Evolutionary conservation across 768 basidiomycete genomes (phyloP), one percentile per base, ranked within the genome.

Genomic region (Omphalotus guepiniiformis): DNA sequence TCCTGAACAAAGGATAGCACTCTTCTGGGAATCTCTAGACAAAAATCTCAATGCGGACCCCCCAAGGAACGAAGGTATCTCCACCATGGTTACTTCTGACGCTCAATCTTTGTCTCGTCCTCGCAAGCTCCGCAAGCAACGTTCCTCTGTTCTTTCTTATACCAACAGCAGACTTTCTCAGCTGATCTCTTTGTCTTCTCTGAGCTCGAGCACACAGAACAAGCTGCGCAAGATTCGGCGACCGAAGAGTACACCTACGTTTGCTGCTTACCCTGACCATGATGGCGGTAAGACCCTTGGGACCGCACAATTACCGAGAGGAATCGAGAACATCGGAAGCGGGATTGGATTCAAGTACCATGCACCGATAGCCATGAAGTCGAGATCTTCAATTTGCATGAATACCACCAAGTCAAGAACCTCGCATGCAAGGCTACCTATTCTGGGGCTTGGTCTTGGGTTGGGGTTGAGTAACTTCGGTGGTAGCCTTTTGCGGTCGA

Each of bases 341-440:
- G 76, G 81, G 19, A 80, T 79, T 40, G 77, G 76, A 5, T 80
- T 73, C 55, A 74, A 64, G 22, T 74, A 73, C 56, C 66, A 54
- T 26, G 43, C 66, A 4, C 68, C 68, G 1, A 41, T 49, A 22
- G 61, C 66, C 18, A 47, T 32, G 30, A 8, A n/a, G 16, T 42
- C 41, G 32, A 42, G 32, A 42, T 21, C 42, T 5, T 44, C 30
- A 15, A 34, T 37, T 1, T 32, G 32, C 38, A 34, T 25, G 0
- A 22, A 15, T 37, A 6, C 44, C 27, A n/a, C 11, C 25, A 12
- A 16, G 15, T n/a, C 29, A 18, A 39, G 38, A 39, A 22, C 22
- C 11, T 32, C 23, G 4, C 45, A 47, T 25, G 21, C 35, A n/a
- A 37, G 23, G 29, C 16, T 38, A 28, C 27, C 37, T 39, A 16